Evolutionary conservation across 2,329 filamentous ascomycete species (phyloP).

Genomic region (Paraconiothyrium sp.): DNA sequence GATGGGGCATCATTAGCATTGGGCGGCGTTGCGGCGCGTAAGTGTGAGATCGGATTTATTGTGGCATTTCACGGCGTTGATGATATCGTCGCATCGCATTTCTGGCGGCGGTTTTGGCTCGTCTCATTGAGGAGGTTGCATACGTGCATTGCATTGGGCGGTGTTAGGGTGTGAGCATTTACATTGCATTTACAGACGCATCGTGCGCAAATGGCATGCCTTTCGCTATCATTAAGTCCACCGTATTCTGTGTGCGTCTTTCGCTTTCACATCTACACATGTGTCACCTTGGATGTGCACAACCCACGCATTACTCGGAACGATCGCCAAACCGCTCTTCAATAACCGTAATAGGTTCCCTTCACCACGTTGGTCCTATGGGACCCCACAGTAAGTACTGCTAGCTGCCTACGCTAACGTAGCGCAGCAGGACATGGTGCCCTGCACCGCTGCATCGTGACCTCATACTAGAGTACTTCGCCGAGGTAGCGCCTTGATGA

Average conservation of each 20-base stretch:
- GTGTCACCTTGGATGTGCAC: background rate
- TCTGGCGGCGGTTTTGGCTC: slow-evolving; percentile 24
- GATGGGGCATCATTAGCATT: slow-evolving; percentile 33
- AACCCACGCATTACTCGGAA: background rate
- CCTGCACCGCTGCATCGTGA: slow-evolving; percentile 15
- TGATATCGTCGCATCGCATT: slow-evolving; percentile 17
- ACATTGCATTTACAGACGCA: slow-evolving; percentile 40
- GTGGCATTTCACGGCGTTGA: slow-evolving; percentile 37
- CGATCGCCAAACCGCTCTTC: background rate
- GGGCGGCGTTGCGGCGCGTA: slow-evolving; percentile 36
- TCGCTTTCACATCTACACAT: background rate
- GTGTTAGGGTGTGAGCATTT: slow-evolving; percentile 41
- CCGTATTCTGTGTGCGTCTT: background rate
- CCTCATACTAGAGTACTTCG: background rate
- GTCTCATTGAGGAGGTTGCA: slow-evolving; percentile 20
- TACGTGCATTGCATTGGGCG: slow-evolving; percentile 36
- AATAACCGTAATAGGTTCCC: background rate
- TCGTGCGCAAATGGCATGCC: slow-evolving; percentile 6
- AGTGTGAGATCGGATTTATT: slow-evolving; percentile 20
- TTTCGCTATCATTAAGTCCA: slow-evolving; percentile 6
- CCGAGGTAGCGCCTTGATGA: slow-evolving; percentile 7
- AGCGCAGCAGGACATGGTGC: slow-evolving; percentile 6
- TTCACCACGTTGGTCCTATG: slow-evolving; percentile 2
- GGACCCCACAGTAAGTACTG: slow-evolving; percentile 7
- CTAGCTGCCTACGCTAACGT: slow-evolving; percentile 7